These are phyloP conservation scores for Themeda triandra DNA, from an alignment of 176 grass and related monocot species.

Conservation along the genomic window DNA sequence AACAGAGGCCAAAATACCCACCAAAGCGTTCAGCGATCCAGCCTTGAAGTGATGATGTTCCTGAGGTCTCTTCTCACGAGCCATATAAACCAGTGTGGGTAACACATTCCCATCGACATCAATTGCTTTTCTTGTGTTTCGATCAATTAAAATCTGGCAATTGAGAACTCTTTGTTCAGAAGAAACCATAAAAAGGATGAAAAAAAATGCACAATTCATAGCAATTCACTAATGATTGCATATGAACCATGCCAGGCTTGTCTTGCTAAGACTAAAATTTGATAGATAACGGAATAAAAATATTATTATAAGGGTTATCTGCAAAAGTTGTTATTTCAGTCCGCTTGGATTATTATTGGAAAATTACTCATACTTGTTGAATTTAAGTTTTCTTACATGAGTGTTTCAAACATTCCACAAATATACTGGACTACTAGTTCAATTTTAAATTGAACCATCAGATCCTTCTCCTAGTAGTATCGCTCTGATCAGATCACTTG, in stretches of 20 bases:
- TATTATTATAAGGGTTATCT: neutral
- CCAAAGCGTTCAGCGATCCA: slow-evolving; percentile 78
- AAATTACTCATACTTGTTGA: neutral
- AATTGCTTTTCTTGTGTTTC: slow-evolving; percentile 33
- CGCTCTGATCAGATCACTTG: neutral
- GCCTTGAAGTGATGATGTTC: slow-evolving; percentile 82
- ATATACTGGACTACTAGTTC: neutral
- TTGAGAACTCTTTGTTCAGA: slow-evolving; percentile 24
- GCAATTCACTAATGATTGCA: neutral
- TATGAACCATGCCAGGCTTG: neutral
- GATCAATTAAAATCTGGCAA: slow-evolving; percentile 57
- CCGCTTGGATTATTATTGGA: neutral
- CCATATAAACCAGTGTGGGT: slow-evolving; percentile 68
- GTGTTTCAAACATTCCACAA: neutral
- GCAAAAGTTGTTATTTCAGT: neutral
- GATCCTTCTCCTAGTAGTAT: slow-evolving; percentile 2
- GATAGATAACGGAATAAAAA: neutral
- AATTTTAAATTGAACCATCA: neutral
- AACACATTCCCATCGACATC: slow-evolving; percentile 48
- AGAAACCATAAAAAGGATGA: slow-evolving; percentile 2
- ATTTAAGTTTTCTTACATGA: neutral
- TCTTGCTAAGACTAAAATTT: neutral
- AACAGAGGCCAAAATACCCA: neutral
- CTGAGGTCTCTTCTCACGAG: slow-evolving; percentile 62
- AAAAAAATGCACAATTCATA: neutral